Percentiles rank a stretch among this genome's conserved stretches.
phyloP scores from a whole-genome alignment of 192 early-diverging fungal genomes.

The Lunasporangiospora selenospora region DNA sequence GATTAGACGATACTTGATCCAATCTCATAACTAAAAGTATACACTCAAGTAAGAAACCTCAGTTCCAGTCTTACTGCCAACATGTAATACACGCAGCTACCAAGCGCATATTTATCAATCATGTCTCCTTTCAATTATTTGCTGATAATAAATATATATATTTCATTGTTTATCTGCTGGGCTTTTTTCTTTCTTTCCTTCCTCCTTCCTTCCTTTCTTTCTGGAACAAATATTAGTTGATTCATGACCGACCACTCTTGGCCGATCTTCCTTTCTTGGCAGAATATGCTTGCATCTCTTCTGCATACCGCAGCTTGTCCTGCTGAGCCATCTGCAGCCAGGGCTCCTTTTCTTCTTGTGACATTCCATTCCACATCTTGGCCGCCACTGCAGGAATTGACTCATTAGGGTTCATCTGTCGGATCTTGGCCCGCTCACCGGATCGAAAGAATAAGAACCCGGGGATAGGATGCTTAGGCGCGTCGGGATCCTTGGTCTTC shows the following conservation, averaged over 20 bases:
- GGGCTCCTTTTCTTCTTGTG: slow-evolving; percentile 52
- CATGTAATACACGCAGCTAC: too few species aligned
- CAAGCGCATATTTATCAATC: too few species aligned
- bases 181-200: slow-evolving; percentile 1
- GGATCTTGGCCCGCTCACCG: slow-evolving; percentile 67
- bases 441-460: slow-evolving; percentile 82
- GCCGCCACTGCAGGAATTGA: slow-evolving; percentile 81
- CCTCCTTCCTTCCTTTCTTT: neutral
- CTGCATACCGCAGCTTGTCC: slow-evolving; percentile 75
- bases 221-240: too few species aligned
- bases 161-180: too few species aligned
- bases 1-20: too few species aligned
- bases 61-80: too few species aligned
- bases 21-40: too few species aligned
- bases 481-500: slow-evolving; percentile 71
- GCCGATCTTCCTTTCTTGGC: slow-evolving; percentile 24
- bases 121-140: too few species aligned
- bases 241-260: slow-evolving; percentile 19
- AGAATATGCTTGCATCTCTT: slow-evolving; percentile 64
- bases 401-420: slow-evolving; percentile 71
- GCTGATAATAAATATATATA: too few species aligned
- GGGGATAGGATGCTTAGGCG: slow-evolving; percentile 88
- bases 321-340: slow-evolving; percentile 61
- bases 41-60: too few species aligned
- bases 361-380: slow-evolving; percentile 67